Conservation (phyloP, 75 land plant species). For the Pinus tabuliformis region DNA sequence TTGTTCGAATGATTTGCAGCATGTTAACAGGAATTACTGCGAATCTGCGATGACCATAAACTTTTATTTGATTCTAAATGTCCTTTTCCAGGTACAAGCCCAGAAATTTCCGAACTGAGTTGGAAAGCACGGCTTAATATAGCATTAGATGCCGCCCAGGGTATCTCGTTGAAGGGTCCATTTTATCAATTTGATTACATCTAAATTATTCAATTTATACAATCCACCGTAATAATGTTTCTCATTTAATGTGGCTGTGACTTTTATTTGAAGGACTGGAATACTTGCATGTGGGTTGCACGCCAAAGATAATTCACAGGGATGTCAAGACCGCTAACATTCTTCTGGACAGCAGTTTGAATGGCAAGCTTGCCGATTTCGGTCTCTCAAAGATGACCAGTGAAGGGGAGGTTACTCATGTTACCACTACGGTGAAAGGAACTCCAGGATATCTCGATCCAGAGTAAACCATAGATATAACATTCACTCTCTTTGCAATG, state of each 20-base stretch:
- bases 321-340: conserved; percentile 15
- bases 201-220: too few species aligned
- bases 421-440: conserved; percentile 5
- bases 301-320: conserved; percentile 8
- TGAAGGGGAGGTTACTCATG: neutral
- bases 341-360: neutral
- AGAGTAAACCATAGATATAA: conserved; percentile 17
- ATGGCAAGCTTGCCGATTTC: conserved; percentile 8
- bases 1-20: too few species aligned
- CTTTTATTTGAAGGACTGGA: conserved; percentile 5
- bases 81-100: too few species aligned
- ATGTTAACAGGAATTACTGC: too few species aligned
- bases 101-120: too few species aligned
- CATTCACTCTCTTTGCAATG: too few species aligned
- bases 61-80: too few species aligned
- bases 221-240: too few species aligned
- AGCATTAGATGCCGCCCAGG: too few species aligned
- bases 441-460: conserved; percentile 17
- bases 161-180: neutral
- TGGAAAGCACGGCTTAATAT: too few species aligned
- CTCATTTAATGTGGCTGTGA: too few species aligned
- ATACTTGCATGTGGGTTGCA: conserved; percentile 10
- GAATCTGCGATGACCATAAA: too few species aligned
- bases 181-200: neutral
- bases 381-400: conserved; percentile 4